Base-by-base conservation (phyloP, 257 asterid genomes). In the Salvia splendens region DNA sequence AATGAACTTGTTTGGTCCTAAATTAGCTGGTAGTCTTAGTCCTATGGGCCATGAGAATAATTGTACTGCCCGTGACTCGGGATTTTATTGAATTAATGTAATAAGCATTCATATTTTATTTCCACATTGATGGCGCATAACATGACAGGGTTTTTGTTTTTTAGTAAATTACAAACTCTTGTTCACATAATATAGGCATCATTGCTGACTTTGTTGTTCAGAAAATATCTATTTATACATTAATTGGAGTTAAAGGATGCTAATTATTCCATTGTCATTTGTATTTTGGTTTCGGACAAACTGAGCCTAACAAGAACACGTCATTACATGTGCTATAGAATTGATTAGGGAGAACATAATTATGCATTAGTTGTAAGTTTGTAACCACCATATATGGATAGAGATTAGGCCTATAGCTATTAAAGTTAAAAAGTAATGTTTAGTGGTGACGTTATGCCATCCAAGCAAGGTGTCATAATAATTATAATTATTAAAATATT, bases 21-120 rank as follows among this genome's bases (percentile, higher is more conserved):
- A 48, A n/a, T 48, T 48, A 14, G 24, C 11, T 48, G 24, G 54
- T 14, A 48, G 54, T 48, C 54, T 2, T 48, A 15, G 11, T 48
- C 53, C n/a, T n/a, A n/a, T 48, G 28, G 54, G 54, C 54, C 54
- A 48, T 48, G 54, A 14, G 54, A 48, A 48, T 48, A 45, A 7
- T 48, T 14, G 0, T 48, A 40, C 11, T 6, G 17, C 28, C 54
- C 54, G 54, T 48, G 54, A 48, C 54, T 14, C 4, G 2, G 1
- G 28, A n/a, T 14, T 48, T 48, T 0, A 28, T 48, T 3, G 11
- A 24, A 24, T 24, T 24, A 48, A 48, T 48, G 9, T n/a, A 6
- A 6, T 48, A 15, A 17, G 28, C 54, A 14, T 48, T 7, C 10
- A 6, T 40, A 6, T 40, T 40, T 40, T 8, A 40, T 40, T 40